phyloP scores from a whole-genome alignment of 352 stramenopile species.

The Globisporangium perplexum region DNA sequence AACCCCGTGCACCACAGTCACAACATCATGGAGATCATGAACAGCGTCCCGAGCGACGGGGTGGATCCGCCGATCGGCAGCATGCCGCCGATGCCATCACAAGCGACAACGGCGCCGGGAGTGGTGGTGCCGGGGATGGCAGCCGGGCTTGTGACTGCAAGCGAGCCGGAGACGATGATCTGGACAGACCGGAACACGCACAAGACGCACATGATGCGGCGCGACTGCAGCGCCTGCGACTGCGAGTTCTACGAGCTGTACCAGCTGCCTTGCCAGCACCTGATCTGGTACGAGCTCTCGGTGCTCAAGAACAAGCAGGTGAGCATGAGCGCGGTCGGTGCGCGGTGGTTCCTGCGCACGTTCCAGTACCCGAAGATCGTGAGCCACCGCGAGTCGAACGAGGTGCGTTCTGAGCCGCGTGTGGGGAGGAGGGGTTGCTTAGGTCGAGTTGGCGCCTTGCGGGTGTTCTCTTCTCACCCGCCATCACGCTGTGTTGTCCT shows the following conservation, averaged over 20 bases:
- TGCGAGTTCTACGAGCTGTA: conserved; percentile 67
- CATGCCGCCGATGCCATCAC: neutral
- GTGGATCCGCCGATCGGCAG: neutral
- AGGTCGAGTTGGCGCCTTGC: neutral
- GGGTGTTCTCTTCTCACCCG: conserved; percentile 2
- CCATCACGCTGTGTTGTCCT: neutral
- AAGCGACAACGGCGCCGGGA: neutral
- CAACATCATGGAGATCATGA: neutral
- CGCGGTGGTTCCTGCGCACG: conserved; percentile 61
- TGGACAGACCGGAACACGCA: conserved; percentile 46
- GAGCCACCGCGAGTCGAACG: conserved; percentile 59
- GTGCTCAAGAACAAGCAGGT: conserved; percentile 59
- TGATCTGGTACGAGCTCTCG: conserved; percentile 72
- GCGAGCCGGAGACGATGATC: conserved; percentile 25
- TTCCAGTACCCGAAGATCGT: conserved; percentile 59
- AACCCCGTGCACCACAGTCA: neutral
- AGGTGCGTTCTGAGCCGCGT: conserved; percentile 23
- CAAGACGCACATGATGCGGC: conserved; percentile 54
- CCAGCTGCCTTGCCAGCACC: conserved; percentile 58
- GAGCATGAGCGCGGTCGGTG: conserved; percentile 48
- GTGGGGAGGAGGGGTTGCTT: neutral
- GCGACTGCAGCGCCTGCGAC: conserved; percentile 53
- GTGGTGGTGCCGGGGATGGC: neutral
- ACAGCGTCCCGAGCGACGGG: neutral
- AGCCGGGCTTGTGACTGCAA: neutral